A percentile compares a stretch with the other conserved stretches of the same genome.
phyloP scores from a whole-genome alignment of 345 rosid species.

The Stellera chamaejasme region DNA sequence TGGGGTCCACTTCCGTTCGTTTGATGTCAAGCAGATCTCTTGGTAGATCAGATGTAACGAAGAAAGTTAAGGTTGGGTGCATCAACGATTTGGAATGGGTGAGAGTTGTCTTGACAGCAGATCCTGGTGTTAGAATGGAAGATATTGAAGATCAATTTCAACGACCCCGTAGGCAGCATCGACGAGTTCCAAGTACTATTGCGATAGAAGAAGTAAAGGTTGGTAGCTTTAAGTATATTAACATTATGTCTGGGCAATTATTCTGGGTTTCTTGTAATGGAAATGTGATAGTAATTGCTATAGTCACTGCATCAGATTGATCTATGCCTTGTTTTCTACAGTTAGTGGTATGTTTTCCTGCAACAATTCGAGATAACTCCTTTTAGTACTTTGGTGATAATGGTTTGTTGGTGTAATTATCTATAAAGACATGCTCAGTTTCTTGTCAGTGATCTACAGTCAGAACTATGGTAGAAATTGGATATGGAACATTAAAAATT shows the following conservation, averaged over 20 bases:
- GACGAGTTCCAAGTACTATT: slow-evolving; percentile 98
- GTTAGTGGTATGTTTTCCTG: too few species aligned
- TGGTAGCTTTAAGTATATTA: slow-evolving; percentile 11
- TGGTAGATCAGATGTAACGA: slow-evolving; percentile 19
- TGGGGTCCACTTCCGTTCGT: slow-evolving; percentile 14
- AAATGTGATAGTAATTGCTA: too few species aligned
- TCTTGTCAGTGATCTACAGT: too few species aligned
- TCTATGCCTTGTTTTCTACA: too few species aligned
- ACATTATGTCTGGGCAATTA: slow-evolving; percentile 1
- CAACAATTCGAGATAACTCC: too few species aligned
- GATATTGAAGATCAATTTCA: slow-evolving; percentile 56
- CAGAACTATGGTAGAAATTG: too few species aligned
- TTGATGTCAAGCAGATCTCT: slow-evolving; percentile 4
- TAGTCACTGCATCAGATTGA: too few species aligned
- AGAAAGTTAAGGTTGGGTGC: slow-evolving; percentile 17
- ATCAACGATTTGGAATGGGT: slow-evolving; percentile 79
- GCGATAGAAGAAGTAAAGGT: slow-evolving; percentile 99
- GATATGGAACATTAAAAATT: too few species aligned
- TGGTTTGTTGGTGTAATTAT: too few species aligned
- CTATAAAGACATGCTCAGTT: too few species aligned
- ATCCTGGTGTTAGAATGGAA: slow-evolving; percentile 67
- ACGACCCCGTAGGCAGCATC: slow-evolving; percentile 81
- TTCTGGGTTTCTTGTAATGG: neutral
- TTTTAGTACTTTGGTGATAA: too few species aligned
- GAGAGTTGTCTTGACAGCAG: slow-evolving; percentile 82